A percentile compares a stretch with the other conserved stretches of the same genome.
Conservation (phyloP, 441 rosid species). For the Viola pubescens region DNA sequence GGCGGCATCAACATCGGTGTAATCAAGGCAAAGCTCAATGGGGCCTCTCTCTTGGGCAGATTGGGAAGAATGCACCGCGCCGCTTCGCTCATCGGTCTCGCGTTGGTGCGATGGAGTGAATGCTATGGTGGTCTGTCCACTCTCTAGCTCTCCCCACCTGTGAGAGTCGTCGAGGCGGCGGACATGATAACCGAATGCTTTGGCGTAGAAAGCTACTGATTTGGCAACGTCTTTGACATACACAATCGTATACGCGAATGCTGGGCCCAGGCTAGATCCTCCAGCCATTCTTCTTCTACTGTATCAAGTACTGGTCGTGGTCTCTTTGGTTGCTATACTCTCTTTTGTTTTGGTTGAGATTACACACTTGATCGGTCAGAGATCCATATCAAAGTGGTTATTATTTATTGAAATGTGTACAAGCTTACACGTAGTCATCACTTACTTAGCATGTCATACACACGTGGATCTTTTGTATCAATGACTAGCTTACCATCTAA, state of each 20-base stretch:
- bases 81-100: conserved; percentile 66
- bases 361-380: too few species aligned
- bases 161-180: conserved; percentile 67
- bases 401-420: too few species aligned
- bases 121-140: conserved; percentile 77
- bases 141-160: conserved; percentile 89
- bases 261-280: conserved; percentile 43
- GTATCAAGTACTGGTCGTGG: too few species aligned
- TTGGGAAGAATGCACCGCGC: conserved; percentile 35
- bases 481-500: too few species aligned
- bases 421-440: too few species aligned
- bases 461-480: too few species aligned
- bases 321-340: too few species aligned
- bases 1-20: conserved; percentile 67
- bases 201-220: conserved; percentile 63
- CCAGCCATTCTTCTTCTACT: conserved; percentile 12
- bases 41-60: conserved; percentile 33
- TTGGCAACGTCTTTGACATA: conserved; percentile 67
- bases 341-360: too few species aligned
- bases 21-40: conserved; percentile 64
- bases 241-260: conserved; percentile 52
- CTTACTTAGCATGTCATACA: too few species aligned
- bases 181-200: conserved; percentile 57
- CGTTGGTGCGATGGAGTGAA: conserved; percentile 73
- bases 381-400: too few species aligned